A percentile compares a stretch with the other conserved stretches of the same genome.
Evolutionary conservation across 495 filamentous ascomycete genomes (phyloP).

Genomic region (Annulohypoxylon stygium): DNA sequence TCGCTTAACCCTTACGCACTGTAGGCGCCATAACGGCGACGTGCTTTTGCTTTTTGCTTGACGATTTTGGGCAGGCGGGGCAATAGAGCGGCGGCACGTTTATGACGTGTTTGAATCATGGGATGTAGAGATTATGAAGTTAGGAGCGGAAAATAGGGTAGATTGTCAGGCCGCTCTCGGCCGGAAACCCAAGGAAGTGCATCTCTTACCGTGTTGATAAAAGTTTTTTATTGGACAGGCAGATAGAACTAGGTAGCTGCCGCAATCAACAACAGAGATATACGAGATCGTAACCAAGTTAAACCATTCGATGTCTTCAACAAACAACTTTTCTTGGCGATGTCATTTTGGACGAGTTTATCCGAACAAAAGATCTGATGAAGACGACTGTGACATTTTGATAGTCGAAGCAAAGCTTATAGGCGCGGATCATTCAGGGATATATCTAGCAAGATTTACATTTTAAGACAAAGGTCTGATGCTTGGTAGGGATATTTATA

Average conservation of each 20-base stretch:
- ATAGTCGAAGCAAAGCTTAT: not conserved
- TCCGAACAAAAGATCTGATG: not conserved
- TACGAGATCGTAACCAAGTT: slow-evolving; percentile 37
- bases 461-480: not conserved
- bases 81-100: slow-evolving; percentile 32
- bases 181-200: slow-evolving; percentile 28
- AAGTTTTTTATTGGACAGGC: slow-evolving; percentile 44
- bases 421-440: not conserved
- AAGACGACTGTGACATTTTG: not conserved
- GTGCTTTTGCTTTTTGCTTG: slow-evolving; percentile 40
- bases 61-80: slow-evolving; percentile 27
- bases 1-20: slow-evolving; percentile 97
- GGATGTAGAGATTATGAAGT: slow-evolving; percentile 28
- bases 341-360: not conserved
- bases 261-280: slow-evolving; percentile 48
- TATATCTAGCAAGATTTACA: not conserved
- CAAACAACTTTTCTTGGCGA: not conserved
- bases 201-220: slow-evolving; percentile 49
- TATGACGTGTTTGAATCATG: slow-evolving; percentile 34
- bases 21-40: slow-evolving; percentile 56
- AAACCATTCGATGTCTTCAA: slow-evolving; percentile 1
- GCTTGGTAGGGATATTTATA: slow-evolving; percentile 24
- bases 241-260: slow-evolving; percentile 45
- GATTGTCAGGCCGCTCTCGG: slow-evolving; percentile 39
- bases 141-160: slow-evolving; percentile 41